phyloP scores from a whole-genome alignment of 768 basidiomycete genomes.

The Thelephora aurantiotincta region DNA sequence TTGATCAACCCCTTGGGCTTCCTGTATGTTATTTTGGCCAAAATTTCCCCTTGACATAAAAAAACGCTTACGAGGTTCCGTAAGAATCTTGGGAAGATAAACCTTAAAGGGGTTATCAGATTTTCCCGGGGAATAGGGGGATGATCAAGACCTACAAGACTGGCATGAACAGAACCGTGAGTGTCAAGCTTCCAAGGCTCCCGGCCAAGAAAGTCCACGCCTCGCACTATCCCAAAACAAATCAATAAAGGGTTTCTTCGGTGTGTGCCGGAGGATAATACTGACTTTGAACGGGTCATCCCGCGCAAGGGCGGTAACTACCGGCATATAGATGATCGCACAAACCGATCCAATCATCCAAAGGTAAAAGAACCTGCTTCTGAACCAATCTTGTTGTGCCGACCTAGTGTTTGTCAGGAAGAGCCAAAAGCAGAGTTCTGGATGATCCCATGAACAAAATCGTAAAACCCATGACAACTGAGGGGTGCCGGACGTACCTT shows the following conservation, averaged over 20 bases:
- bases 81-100: slow-evolving; percentile 56
- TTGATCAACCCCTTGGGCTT: slow-evolving; percentile 47
- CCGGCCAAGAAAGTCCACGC: slow-evolving; percentile 59
- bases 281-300: slow-evolving; percentile 43
- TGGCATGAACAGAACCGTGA: slow-evolving; percentile 67
- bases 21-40: slow-evolving; percentile 20
- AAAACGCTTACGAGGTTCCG: slow-evolving; percentile 33
- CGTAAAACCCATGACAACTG: neutral
- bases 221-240: slow-evolving; percentile 34
- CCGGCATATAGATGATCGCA: slow-evolving; percentile 54
- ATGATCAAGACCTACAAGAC: slow-evolving; percentile 33
- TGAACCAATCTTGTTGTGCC: slow-evolving; percentile 63
- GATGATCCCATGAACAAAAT: too few species aligned
- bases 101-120: slow-evolving; percentile 21
- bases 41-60: too few species aligned
- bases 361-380: slow-evolving; percentile 57
- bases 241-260: slow-evolving; percentile 1
- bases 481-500: slow-evolving; percentile 31
- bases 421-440: slow-evolving; percentile 81
- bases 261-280: neutral
- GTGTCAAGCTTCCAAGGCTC: slow-evolving; percentile 47
- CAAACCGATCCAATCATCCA: slow-evolving; percentile 55
- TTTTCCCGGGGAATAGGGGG: slow-evolving; percentile 1
- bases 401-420: slow-evolving; percentile 64
- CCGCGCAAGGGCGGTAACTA: slow-evolving; percentile 52